These are phyloP conservation scores for Extremus antarcticus DNA, from an alignment of 495 filamentous ascomycete species.

Conservation along the genomic window DNA sequence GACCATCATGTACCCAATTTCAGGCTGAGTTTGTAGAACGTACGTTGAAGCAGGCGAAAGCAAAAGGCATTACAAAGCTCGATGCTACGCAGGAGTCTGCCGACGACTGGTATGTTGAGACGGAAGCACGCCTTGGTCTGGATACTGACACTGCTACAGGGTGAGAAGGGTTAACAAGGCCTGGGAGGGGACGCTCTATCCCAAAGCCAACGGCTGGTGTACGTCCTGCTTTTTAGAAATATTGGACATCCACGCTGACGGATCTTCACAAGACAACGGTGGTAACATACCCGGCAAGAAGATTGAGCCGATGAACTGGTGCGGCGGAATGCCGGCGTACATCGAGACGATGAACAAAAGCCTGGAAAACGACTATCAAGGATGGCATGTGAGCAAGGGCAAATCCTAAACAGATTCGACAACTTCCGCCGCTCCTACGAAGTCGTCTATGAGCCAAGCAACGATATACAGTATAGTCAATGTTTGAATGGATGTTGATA, in stretches of 20 bases:
- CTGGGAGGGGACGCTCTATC: constrained; percentile 12
- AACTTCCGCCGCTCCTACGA: too few relatives aligned
- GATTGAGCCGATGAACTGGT: constrained; percentile 17
- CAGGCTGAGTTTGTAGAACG: constrained; percentile 44
- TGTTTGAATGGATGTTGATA: too few relatives aligned
- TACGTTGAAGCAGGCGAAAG: constrained; percentile 31
- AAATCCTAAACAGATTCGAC: background rate
- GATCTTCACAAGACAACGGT: background rate
- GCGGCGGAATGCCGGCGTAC: constrained; percentile 12
- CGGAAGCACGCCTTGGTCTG: background rate
- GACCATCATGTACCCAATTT: constrained; percentile 40
- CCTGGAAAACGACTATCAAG: constrained; percentile 13
- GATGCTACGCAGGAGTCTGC: constrained; percentile 32
- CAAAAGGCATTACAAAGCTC: constrained; percentile 30
- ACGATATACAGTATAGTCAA: too few relatives aligned
- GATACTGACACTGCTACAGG: background rate
- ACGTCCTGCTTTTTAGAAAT: background rate
- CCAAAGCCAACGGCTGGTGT: constrained; percentile 9
- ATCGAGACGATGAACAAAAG: background rate
- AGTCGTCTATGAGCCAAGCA: too few relatives aligned
- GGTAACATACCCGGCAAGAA: constrained; percentile 10
- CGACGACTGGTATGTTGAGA: constrained; percentile 23
- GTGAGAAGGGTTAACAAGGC: constrained; percentile 22
- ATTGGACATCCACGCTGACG: background rate
- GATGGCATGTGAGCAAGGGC: constrained; percentile 7